A percentile compares a stretch with the other conserved stretches of the same genome.
Evolutionary conservation across 2,329 filamentous ascomycete species (phyloP).

Genomic region (Domatiomyces globalis): DNA sequence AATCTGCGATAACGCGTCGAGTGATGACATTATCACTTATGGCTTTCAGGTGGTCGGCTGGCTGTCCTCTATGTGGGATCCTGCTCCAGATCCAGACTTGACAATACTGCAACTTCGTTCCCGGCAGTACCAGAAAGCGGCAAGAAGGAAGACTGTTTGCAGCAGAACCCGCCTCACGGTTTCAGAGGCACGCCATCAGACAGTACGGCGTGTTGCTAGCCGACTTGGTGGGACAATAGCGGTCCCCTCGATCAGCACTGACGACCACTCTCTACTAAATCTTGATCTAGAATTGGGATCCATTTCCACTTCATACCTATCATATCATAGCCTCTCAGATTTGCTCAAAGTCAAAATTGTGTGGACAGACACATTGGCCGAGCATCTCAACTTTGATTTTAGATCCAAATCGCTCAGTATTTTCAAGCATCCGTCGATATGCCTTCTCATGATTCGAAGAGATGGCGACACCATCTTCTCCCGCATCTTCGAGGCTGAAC

Average conservation of each 20-base stretch:
- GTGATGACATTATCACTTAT: not conserved
- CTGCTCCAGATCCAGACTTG: not conserved
- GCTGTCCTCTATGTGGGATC: constrained; percentile 4
- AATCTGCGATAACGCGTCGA: no score
- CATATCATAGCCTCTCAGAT: constrained; percentile 3
- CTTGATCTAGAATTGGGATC: constrained; percentile 2
- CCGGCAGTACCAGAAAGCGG: no score
- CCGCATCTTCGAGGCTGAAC: constrained; percentile 1
- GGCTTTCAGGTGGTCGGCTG: constrained; percentile 2
- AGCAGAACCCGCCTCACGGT: no score
- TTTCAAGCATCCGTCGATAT: constrained; percentile 4
- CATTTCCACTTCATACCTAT: constrained; percentile 2
- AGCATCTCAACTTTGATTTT: constrained; percentile 3
- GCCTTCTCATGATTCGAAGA: constrained; percentile 1
- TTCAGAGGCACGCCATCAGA: not conserved
- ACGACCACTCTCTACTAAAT: constrained; percentile 1
- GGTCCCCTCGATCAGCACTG: not conserved
- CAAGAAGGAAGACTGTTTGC: no score
- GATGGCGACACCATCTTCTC: not conserved
- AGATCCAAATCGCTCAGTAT: constrained; percentile 2
- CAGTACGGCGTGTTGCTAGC: constrained; percentile 1
- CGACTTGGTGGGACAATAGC: constrained; percentile 2
- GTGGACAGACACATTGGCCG: constrained; percentile 1
- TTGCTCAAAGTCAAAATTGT: constrained; percentile 1
- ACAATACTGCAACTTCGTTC: no score